A percentile compares a stretch with the other conserved stretches of the same genome.
Evolutionary conservation across 352 stramenopile genomes (phyloP).

Genomic region (Pythium volutum): DNA sequence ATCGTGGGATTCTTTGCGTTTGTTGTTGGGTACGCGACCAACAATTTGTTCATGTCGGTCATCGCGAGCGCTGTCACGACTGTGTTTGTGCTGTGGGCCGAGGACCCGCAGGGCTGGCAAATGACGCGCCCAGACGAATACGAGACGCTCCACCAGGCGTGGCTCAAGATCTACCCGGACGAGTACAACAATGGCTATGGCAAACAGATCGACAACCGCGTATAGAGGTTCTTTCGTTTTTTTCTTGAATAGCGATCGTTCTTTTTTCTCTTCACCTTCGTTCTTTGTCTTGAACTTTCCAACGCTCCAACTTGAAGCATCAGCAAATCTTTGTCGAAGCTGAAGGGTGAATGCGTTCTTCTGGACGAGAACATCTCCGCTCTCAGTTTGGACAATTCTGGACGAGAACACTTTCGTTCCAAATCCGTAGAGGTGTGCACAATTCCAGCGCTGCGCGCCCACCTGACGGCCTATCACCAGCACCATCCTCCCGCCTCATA

Average conservation of each 20-base stretch:
- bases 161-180: constrained; percentile 78
- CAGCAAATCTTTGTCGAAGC: neutral
- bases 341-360: too few relatives aligned
- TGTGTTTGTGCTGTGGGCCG: constrained; percentile 81
- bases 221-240: constrained; percentile 3
- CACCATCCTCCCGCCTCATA: too few relatives aligned
- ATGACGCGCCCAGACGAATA: constrained; percentile 71
- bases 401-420: too few relatives aligned
- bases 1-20: constrained; percentile 74
- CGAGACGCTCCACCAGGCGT: constrained; percentile 64
- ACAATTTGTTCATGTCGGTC: constrained; percentile 73
- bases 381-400: too few relatives aligned
- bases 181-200: constrained; percentile 84
- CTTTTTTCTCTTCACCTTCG: neutral
- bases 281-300: neutral
- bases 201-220: constrained; percentile 42
- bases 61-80: constrained; percentile 75
- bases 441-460: too few relatives aligned
- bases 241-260: neutral
- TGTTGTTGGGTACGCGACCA: constrained; percentile 68
- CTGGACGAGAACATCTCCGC: too few relatives aligned
- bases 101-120: constrained; percentile 76
- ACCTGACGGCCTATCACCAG: too few relatives aligned
- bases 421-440: too few relatives aligned
- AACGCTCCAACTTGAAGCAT: neutral